Base-by-base conservation (phyloP, 2,329 filamentous ascomycete genomes). In the Arthroderma sp. region DNA sequence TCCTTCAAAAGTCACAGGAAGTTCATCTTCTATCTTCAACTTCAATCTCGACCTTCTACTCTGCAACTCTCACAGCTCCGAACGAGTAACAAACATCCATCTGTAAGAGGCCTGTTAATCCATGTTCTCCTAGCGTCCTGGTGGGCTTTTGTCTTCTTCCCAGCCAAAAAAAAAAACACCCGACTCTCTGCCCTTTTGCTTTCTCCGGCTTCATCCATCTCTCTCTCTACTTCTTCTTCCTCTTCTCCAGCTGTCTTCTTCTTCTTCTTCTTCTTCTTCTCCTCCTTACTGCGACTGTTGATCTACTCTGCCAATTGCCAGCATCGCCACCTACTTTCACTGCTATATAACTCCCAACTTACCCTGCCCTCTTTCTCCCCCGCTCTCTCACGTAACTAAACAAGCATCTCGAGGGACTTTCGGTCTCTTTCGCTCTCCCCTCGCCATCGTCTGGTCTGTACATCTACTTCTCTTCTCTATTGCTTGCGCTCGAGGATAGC, bases 281-380 rank as follows among this genome's bases (percentile, higher is more conserved):
- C n/a, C n/a, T n/a, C n/a, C n/a, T n/a, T n/a, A n/a, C n/a, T n/a
- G n/a, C n/a, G n/a, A n/a, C 56, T 54, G 23, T 41, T 52, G 41
- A n/a, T 58, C 56, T 51, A 35, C 54, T 57, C 56, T 49, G 53
- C 53, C 44, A 37, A 37, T 37, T 37, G 35, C 35, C 56, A 57
- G 35, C 13, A 56, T 55, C 55, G 56, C 59, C 64, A 62, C 63
- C 57, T 56, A 9, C 5, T 37, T n/a, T 37, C 35, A 37, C 35
- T 37, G 35, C 35, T 58, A n/a, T n/a, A n/a, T n/a, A 56, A 57
- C 59, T 60, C 59, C 56, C 58, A 47, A 54, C 59, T 55, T 49
- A 55, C 59, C 58, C 54, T 44, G 35, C 9, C 19, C 39, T n/a
- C n/a, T n/a, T 23, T 9, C 19, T 43, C 39, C 9, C 19, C 19